Percentiles rank a stretch among this genome's conserved stretches.
phyloP scores from a whole-genome alignment of 108 stramenopile genomes.

The Nitzschia palea region DNA sequence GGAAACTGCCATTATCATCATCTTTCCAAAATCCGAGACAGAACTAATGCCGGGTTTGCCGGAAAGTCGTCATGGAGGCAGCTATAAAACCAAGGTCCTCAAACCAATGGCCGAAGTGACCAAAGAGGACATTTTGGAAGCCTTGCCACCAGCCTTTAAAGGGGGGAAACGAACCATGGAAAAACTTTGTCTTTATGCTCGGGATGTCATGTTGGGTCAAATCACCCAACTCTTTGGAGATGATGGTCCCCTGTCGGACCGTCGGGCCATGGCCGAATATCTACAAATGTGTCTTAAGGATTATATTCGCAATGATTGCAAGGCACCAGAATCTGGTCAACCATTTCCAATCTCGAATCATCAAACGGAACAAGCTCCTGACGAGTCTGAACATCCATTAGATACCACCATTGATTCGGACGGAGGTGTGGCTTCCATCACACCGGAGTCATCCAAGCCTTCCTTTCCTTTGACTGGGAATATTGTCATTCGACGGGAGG shows the following conservation, averaged over 20 bases:
- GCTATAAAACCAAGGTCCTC: slow-evolving; percentile 83
- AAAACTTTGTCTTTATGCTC: slow-evolving; percentile 54
- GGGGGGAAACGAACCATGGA: slow-evolving; percentile 75
- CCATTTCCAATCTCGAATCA: slow-evolving; percentile 28
- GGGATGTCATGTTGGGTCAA: slow-evolving; percentile 82
- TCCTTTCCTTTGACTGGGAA: slow-evolving; percentile 35
- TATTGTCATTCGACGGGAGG: slow-evolving; percentile 53
- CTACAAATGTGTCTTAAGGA: slow-evolving; percentile 65
- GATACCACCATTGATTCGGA: no score
- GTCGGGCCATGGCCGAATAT: slow-evolving; percentile 63
- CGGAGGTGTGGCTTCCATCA: neutral
- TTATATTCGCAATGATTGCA: slow-evolving; percentile 68
- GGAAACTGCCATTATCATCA: slow-evolving; percentile 82
- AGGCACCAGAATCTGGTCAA: slow-evolving; percentile 62
- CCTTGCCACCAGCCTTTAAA: slow-evolving; percentile 71
- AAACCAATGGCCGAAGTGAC: slow-evolving; percentile 84
- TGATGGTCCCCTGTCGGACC: slow-evolving; percentile 23
- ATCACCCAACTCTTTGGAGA: slow-evolving; percentile 77
- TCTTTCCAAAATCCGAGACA: slow-evolving; percentile 61
- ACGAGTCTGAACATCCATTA: neutral
- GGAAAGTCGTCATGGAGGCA: slow-evolving; percentile 48
- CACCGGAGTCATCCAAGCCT: neutral
- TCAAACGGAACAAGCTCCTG: slow-evolving; percentile 1
- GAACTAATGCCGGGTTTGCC: slow-evolving; percentile 31
- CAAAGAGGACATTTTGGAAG: slow-evolving; percentile 79